phyloP scores from a whole-genome alignment of 176 grass and related monocot genomes.

The Carex myosuroides region DNA sequence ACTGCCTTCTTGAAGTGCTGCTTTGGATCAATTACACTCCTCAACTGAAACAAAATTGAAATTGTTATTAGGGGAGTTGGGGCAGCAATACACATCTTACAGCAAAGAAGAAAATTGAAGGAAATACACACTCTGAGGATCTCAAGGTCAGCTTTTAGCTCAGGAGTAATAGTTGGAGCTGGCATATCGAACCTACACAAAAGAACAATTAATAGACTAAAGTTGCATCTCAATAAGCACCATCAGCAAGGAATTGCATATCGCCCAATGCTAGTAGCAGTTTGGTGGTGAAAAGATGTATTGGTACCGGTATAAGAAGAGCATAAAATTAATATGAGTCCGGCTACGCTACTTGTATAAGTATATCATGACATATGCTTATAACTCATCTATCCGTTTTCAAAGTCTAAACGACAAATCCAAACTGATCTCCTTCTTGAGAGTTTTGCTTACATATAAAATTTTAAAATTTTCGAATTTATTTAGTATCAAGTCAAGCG shows the following conservation, averaged over 20 bases:
- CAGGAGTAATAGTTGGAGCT: conserved; percentile 67
- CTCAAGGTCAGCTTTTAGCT: conserved; percentile 86
- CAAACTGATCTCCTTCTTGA: too few species aligned
- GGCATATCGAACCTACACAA: conserved; percentile 90
- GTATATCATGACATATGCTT: too few species aligned
- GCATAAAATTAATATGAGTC: background rate
- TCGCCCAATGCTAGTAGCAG: background rate
- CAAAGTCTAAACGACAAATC: too few species aligned
- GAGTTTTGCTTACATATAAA: too few species aligned
- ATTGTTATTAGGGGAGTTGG: background rate
- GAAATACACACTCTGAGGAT: conserved; percentile 60
- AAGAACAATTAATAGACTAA: background rate
- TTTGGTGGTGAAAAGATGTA: background rate
- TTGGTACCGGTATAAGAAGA: background rate
- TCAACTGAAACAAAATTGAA: conserved; percentile 43
- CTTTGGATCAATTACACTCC: conserved; percentile 85
- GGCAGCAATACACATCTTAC: background rate
- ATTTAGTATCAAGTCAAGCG: too few species aligned
- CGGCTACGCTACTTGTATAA: too few species aligned
- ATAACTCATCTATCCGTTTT: too few species aligned
- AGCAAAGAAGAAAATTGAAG: background rate
- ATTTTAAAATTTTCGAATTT: too few species aligned
- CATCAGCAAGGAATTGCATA: background rate
- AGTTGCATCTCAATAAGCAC: background rate
- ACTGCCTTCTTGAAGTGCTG: conserved; percentile 79